phyloP scores from a whole-genome alignment of 2,329 filamentous ascomycete species.

The Colletotrichum eleusines region DNA sequence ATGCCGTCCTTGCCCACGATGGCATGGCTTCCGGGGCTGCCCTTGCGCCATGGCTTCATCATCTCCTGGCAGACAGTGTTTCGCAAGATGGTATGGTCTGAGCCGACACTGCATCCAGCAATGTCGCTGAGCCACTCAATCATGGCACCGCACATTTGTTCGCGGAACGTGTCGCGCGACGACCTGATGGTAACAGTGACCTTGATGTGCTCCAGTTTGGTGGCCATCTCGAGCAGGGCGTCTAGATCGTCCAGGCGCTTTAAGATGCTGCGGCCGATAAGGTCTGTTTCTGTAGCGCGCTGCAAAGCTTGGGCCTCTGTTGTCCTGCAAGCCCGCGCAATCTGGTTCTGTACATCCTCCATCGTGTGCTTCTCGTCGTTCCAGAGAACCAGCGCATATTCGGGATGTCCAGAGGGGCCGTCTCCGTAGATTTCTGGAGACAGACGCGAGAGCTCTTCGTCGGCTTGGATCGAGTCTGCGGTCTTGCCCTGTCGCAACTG shows the following conservation, averaged over 20 bases:
- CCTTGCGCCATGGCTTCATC: slow-evolving; percentile 86
- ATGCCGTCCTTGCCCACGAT: slow-evolving; percentile 82
- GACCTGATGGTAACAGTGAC: slow-evolving; percentile 96
- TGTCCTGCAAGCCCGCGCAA: slow-evolving; percentile 87
- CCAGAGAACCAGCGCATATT: slow-evolving; percentile 91
- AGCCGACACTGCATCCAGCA: slow-evolving; percentile 85
- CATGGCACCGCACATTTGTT: slow-evolving; percentile 98
- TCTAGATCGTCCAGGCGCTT: slow-evolving; percentile 80
- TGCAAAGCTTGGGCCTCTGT: slow-evolving; percentile 75
- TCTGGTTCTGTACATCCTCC: slow-evolving; percentile 88
- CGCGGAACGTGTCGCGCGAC: slow-evolving; percentile 92
- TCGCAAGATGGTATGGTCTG: slow-evolving; percentile 82
- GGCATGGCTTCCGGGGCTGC: slow-evolving; percentile 85
- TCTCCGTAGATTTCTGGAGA: slow-evolving; percentile 78
- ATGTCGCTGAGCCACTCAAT: slow-evolving; percentile 97
- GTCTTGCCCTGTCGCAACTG: slow-evolving; percentile 90
- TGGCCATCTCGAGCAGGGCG: slow-evolving; percentile 81
- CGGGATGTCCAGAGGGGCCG: slow-evolving; percentile 74
- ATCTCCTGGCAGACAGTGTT: slow-evolving; percentile 91
- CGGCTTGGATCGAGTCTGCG: slow-evolving; percentile 80
- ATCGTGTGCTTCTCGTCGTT: slow-evolving; percentile 99
- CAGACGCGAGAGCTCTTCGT: slow-evolving; percentile 84
- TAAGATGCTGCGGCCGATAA: slow-evolving; percentile 87
- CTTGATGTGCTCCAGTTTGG: slow-evolving; percentile 93
- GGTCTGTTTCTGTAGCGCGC: slow-evolving; percentile 89